Evolutionary conservation across 345 rosid genomes (phyloP), one percentile per base, ranked within the genome.

Genomic region (Populus deltoides): DNA sequence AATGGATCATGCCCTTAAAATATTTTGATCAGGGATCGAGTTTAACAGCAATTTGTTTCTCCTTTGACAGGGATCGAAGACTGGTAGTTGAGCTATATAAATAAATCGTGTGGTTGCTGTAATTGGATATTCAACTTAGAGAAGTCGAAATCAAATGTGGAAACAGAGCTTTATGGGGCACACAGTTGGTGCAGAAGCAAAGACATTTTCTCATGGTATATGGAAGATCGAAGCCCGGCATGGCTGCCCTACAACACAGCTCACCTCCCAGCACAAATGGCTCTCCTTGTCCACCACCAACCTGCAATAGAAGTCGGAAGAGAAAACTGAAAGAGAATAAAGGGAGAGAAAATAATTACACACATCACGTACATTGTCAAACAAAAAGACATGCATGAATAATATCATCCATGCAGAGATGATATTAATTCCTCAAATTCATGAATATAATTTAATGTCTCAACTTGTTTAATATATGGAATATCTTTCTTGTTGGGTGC

Each of bases 241-340:
- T 70, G 29, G 12, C 12, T 70, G 31, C 83, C 83, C 81, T 74
- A 80, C 86, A 73, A 7, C 27, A 7, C 74, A 70, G 47, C 39
- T 41, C 70, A 76, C 61, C 80, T 55, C 73, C 83, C 78, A 73
- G 66, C 86, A 83, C 43, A 7, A 33, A 76, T 61, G 81, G 78
- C 68, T 75, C 74, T 66, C 41, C 25, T 27, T 75, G 80, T 83
- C 71, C 62, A 27, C 1, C n/a, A 27, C 76, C 71, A 51, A 22
- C 17, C n/a, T 51, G 31, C 7, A 24, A 62, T 47, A 10, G 29
- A 16, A n/a, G n/a, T n/a, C 35, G 36, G 13, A 45, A 11, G 4
- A 55, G 18, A 4, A 31, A 16, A 20, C n/a, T n/a, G 31, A 51
- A 33, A 39, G 9, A 70, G 25, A 24, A 7, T 24, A 43, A 43